Conservation (phyloP, 73 alveolate species). For the Stentor roeselii region DNA sequence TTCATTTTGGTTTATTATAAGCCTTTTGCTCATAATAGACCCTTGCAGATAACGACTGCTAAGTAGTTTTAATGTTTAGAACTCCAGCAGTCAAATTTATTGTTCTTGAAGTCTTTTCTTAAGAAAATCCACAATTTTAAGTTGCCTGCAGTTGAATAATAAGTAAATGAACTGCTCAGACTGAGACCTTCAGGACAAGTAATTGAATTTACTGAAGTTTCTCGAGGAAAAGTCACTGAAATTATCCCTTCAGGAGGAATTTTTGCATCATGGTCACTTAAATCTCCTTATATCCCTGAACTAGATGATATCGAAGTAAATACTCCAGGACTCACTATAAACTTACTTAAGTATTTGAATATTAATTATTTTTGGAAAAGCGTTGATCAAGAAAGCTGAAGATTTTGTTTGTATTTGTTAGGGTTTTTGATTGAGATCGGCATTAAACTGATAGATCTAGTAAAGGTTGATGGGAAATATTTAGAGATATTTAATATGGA, state of each 20-base stretch:
- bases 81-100: neutral
- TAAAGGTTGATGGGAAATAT: neutral
- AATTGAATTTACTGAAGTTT: neutral
- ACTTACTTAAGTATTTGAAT: neutral
- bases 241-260: neutral
- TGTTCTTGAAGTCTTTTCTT: neutral
- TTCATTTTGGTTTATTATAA: neutral
- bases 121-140: neutral
- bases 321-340: neutral
- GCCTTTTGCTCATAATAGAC: neutral
- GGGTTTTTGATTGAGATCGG: neutral
- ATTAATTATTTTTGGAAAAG: neutral
- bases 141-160: neutral
- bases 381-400: neutral
- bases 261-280: neutral
- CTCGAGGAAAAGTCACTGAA: neutral
- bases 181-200: neutral
- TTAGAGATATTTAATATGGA: neutral
- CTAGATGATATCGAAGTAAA: neutral
- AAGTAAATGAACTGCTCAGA: neutral
- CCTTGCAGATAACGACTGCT: neutral
- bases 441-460: neutral
- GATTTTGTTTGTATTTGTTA: neutral
- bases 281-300: neutral
- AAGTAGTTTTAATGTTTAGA: neutral